Evolutionary conservation across 1,139 yeast genomes (phyloP).

Genomic region (Geotrichum histeridarum): DNA sequence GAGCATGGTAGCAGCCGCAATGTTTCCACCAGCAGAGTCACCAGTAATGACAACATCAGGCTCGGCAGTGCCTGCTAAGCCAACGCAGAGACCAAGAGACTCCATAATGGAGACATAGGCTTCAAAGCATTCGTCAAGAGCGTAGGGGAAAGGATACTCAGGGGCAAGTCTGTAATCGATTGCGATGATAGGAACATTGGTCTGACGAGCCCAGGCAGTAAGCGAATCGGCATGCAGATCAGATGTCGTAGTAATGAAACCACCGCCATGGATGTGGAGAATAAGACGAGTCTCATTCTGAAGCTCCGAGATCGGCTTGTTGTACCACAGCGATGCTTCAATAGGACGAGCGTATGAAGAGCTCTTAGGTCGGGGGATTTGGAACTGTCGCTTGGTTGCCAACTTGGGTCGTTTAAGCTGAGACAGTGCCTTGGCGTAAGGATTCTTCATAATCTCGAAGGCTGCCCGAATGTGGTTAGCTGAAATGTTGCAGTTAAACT

Average conservation of each 20-base stretch:
- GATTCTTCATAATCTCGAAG: constrained; percentile 22
- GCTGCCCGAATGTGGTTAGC: constrained; percentile 22
- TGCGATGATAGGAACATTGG: constrained; percentile 30
- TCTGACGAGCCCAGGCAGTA: constrained; percentile 24
- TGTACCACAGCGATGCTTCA: constrained; percentile 21
- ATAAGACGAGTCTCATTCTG: constrained; percentile 20
- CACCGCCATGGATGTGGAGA: constrained; percentile 24
- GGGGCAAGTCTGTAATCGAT: constrained; percentile 46
- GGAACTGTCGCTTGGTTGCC: constrained; percentile 10
- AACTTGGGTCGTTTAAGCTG: constrained; percentile 15
- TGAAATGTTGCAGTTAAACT: constrained; percentile 21
- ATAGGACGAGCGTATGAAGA: constrained; percentile 21
- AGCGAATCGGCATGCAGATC: constrained; percentile 22
- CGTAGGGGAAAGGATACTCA: constrained; percentile 49
- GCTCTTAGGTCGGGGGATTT: constrained; percentile 20
- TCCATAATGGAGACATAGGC: constrained; percentile 30
- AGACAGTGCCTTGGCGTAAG: constrained; percentile 17
- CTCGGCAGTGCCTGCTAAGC: constrained; percentile 20
- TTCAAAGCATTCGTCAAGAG: constrained; percentile 47
- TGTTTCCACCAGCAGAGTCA: constrained; percentile 26
- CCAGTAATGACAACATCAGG: constrained; percentile 23
- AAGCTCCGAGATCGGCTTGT: constrained; percentile 21
- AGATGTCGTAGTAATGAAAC: constrained; percentile 21
- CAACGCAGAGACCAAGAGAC: constrained; percentile 22
- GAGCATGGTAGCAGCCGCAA: constrained; percentile 21